Base-by-base conservation (phyloP, 768 basidiomycete genomes). In the Calocera cornea region DNA sequence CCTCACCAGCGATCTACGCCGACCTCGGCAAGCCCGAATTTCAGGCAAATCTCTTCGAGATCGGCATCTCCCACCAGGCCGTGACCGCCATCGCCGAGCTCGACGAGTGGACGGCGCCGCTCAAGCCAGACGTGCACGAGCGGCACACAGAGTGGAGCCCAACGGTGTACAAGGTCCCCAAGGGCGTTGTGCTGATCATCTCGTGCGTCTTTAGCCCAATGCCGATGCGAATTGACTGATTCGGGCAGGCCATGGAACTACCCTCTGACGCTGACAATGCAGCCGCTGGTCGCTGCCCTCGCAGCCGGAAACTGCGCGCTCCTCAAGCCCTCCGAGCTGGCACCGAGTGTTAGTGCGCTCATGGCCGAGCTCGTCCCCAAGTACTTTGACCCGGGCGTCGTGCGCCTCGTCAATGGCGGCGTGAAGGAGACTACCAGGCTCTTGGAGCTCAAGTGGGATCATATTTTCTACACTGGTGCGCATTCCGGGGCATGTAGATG, bases 171-270 rank as follows among this genome's bases (percentile, higher is more conserved):
- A 70, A 68, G 44, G 64, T 68, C 19, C 74, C 75, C 1, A 75
- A 74, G 67, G 75, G 75, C 29, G 69, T 68, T 36, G 72, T 64
- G 3, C 67, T 74, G 19, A 70, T 75, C 34, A 72, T 74, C 33
- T 41, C 47, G 71, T 66, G 22, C 33, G 34, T 33, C 33, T 1
- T 5, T 64, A 16, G 11, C 27, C 14, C 2, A 27, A 10, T 29
- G 54, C 5, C 31, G 54, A 31, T 5, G 7, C 31, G 27, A 38
- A 5, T 5, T 14, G 36, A 38, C 14, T 38, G 60, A 8, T 66
- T 22, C 34, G 24, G 1, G 33, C n/a, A 67, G 66, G 27, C 66
- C 66, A 1, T 67, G 66, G 66, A 67, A 67, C 34, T 67, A 67
- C 36, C 66, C 47, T 27, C 33, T 67, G n/a, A 49, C 50, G 16